Base-by-base conservation (phyloP, 1,284 basidiomycete genomes). In the Acaromyces ingoldii region DNA sequence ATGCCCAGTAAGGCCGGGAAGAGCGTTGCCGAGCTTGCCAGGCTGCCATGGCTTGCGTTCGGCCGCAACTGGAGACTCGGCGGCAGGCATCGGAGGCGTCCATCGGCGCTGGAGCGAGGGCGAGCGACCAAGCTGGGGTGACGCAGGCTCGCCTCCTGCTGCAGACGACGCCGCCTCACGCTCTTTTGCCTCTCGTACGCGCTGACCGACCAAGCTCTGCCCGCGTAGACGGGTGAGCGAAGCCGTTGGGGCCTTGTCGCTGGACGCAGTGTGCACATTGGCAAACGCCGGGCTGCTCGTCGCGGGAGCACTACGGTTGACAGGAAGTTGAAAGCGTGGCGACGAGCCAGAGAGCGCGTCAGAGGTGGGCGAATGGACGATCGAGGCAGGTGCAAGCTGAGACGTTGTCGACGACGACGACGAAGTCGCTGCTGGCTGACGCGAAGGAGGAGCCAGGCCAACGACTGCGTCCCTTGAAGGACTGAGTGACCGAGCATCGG, bases 201-300 rank as follows among this genome's bases (percentile, higher is more conserved):
- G 56, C 54, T 70, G 67, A 0, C 62, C 65, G 24, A 70, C 67
- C 66, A 67, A 64, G 40, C 58, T 59, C 37, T 65, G 56, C 21
- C 62, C 65, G 45, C 62, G 58, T 21, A 70, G 62, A 24, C 67
- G 55, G 15, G 66, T 62, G 24, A 70, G 48, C 15, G 60, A 62
- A 9, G 63, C 60, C 3, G 65, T 68, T 2, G 67, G 66, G 6
- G 54, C 25, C 45, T 58, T 58, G 26, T 67, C 65, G 9, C 52
- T 49, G 10, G 49, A 22, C 30, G 28, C n/a, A 3, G 36, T n/a
- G n/a, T n/a, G n/a, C n/a, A n/a, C n/a, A n/a, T n/a, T n/a, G n/a
- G n/a, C 5, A 34, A 29, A 37, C n/a, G 51, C 31, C 15, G 52
- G 31, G 10, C 54, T 56, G 45, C 38, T 57, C 19, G 40, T 43